These are phyloP conservation scores for Senna tora DNA, from an alignment of 306 rosid species.

Conservation along the genomic window DNA sequence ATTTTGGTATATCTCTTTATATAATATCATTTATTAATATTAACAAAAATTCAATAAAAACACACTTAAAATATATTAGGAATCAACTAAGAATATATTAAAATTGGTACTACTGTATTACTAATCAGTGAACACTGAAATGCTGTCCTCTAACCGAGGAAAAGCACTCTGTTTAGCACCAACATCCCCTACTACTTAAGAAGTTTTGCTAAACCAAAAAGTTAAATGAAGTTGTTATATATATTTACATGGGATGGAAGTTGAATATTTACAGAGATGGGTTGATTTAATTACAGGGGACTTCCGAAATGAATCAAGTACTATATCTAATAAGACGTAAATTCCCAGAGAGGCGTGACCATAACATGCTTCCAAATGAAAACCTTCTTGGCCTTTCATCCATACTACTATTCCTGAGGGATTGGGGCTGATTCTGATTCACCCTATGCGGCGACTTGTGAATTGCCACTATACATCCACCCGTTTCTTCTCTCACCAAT, in stretches of 20 bases:
- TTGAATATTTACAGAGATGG: background rate
- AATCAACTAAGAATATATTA: too few relatives aligned
- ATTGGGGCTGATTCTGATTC: background rate
- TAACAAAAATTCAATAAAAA: too few relatives aligned
- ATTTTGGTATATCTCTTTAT: too few relatives aligned
- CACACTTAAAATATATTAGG: too few relatives aligned
- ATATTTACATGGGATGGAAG: background rate
- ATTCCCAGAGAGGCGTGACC: slow-evolving; percentile 63
- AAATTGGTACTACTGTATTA: too few relatives aligned
- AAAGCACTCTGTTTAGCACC: too few relatives aligned
- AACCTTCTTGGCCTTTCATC: slow-evolving; percentile 45
- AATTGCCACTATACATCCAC: slow-evolving; percentile 47
- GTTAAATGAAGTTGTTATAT: background rate
- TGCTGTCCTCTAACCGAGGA: too few relatives aligned
- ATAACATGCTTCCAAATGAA: slow-evolving; percentile 60
- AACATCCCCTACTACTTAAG: too few relatives aligned
- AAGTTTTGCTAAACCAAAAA: too few relatives aligned
- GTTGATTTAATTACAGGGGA: background rate
- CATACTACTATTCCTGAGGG: background rate
- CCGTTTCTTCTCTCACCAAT: slow-evolving; percentile 48
- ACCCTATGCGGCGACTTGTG: slow-evolving; percentile 44
- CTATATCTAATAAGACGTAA: slow-evolving; percentile 43
- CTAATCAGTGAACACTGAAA: too few relatives aligned
- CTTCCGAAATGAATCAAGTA: background rate
- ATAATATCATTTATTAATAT: too few relatives aligned